Evolutionary conservation across 352 stramenopile genomes (phyloP).

Genomic region (Pythium dissimile): DNA sequence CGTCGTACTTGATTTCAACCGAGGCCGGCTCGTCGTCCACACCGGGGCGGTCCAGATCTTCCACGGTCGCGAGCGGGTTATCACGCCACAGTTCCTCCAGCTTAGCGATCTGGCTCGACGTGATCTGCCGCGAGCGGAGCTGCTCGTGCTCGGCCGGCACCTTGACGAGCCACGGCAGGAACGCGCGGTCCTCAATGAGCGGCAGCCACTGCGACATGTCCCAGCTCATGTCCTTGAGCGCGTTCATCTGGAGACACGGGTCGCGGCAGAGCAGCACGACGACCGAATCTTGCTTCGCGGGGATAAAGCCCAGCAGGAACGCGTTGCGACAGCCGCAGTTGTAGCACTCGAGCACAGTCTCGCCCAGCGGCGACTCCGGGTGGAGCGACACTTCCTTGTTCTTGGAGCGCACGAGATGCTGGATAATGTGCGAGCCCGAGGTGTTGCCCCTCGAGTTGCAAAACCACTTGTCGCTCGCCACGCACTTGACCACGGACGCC

Average conservation of each 20-base stretch:
- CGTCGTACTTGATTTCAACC: slow-evolving; percentile 93
- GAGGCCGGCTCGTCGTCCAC: slow-evolving; percentile 87
- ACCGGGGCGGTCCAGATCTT: slow-evolving; percentile 94
- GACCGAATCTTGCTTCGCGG: slow-evolving; percentile 93
- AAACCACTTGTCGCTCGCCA: slow-evolving; percentile 97
- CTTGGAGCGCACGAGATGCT: slow-evolving; percentile 96
- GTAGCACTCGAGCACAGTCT: slow-evolving; percentile 99
- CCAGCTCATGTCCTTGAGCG: slow-evolving; percentile 99
- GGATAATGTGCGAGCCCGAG: slow-evolving; percentile 95
- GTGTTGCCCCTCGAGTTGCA: slow-evolving; percentile 96
- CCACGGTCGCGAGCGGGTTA: slow-evolving; percentile 94
- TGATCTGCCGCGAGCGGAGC: slow-evolving; percentile 93
- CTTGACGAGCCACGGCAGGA: slow-evolving; percentile 97
- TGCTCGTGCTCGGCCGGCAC: slow-evolving; percentile 90
- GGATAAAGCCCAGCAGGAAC: slow-evolving; percentile 99
- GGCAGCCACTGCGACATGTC: slow-evolving; percentile 98
- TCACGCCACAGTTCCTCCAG: slow-evolving; percentile 95
- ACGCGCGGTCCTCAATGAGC: slow-evolving; percentile 96
- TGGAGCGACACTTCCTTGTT: slow-evolving; percentile 91
- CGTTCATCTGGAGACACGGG: slow-evolving; percentile 95
- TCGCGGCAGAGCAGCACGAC: slow-evolving; percentile 98
- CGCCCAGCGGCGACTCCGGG: slow-evolving; percentile 94
- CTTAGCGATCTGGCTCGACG: slow-evolving; percentile 87
- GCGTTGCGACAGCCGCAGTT: slow-evolving; percentile 98
- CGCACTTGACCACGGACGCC: slow-evolving; percentile 95